Conservation (phyloP, 2,329 filamentous ascomycete species). For the Fusarium sp. region DNA sequence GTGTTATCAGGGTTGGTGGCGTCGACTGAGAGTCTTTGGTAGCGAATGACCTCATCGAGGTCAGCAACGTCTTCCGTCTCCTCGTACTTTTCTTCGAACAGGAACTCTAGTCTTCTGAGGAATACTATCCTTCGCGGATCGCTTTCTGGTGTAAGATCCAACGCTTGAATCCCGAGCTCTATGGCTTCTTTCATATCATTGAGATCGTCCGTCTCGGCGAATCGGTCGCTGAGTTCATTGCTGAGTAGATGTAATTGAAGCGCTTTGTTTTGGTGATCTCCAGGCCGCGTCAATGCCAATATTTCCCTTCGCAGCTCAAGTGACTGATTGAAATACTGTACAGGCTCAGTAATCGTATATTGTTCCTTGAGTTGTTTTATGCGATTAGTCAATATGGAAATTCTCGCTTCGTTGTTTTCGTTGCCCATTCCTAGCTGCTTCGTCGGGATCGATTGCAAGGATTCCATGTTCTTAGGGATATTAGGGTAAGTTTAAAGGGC, state of each 20-base stretch:
- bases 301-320: background rate
- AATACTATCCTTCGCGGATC: background rate
- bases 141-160: background rate
- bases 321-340: background rate
- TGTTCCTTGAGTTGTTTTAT: background rate
- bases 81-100: background rate
- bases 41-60: background rate
- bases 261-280: background rate
- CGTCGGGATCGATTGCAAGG: accelerated
- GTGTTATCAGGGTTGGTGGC: accelerated
- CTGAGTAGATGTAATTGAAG: background rate
- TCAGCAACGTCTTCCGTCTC: background rate
- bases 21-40: background rate
- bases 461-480: background rate
- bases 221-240: background rate
- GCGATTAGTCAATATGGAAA: background rate
- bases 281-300: background rate
- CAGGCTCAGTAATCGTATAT: background rate
- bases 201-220: background rate
- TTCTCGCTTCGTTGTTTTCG: background rate
- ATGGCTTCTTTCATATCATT: background rate
- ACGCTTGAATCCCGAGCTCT: background rate
- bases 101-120: background rate
- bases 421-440: accelerated
- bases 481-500: accelerated